These are phyloP conservation scores for Xylaria castorea DNA, from an alignment of 495 filamentous ascomycete genomes.

Conservation along the genomic window DNA sequence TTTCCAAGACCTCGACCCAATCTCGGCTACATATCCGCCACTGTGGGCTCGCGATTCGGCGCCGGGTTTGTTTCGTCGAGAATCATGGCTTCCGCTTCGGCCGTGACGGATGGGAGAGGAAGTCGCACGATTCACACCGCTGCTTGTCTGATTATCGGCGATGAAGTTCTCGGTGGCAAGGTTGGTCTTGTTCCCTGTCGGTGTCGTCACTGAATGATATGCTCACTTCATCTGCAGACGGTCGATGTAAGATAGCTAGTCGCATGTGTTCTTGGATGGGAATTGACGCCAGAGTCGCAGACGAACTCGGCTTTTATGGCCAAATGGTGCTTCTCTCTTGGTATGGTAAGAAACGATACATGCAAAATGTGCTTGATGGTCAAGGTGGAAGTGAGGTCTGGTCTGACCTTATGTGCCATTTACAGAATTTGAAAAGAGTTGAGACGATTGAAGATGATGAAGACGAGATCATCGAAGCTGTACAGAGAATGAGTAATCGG, in stretches of 20 bases:
- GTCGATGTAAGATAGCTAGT: constrained; percentile 40
- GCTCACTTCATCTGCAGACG: constrained; percentile 36
- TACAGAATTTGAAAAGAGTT: constrained; percentile 75
- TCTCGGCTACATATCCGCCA: constrained; percentile 57
- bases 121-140: constrained; percentile 82
- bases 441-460: constrained; percentile 95
- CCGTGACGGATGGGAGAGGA: constrained; percentile 57
- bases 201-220: neutral
- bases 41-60: constrained; percentile 34
- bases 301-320: constrained; percentile 93
- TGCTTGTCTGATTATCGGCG: constrained; percentile 93
- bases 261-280: neutral
- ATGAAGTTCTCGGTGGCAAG: constrained; percentile 98
- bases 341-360: constrained; percentile 64
- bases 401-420: constrained; percentile 1
- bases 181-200: constrained; percentile 48
- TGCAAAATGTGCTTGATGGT: neutral
- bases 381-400: neutral
- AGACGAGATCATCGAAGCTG: constrained; percentile 85
- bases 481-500: constrained; percentile 78
- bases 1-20: constrained; percentile 67
- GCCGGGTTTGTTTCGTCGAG: constrained; percentile 37
- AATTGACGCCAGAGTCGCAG: constrained; percentile 47
- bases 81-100: constrained; percentile 56
- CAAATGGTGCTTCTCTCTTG: constrained; percentile 89